phyloP scores from a whole-genome alignment of 2,329 filamentous ascomycete species.

The Trichoderma hamatum region DNA sequence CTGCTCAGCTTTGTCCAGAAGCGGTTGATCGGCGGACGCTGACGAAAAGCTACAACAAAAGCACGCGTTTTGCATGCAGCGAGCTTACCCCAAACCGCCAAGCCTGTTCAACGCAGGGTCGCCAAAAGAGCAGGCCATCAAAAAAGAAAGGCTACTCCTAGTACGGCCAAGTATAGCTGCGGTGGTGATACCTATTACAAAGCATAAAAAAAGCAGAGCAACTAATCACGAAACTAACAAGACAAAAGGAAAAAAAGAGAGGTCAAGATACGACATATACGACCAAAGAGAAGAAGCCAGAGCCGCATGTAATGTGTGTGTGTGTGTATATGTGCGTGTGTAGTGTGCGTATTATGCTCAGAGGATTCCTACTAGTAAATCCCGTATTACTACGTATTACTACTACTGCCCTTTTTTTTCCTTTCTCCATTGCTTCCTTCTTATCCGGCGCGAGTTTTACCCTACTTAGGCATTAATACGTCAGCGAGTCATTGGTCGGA shows the following conservation, averaged over 20 bases:
- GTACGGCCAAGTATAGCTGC: background rate
- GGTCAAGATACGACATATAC: background rate
- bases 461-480: background rate
- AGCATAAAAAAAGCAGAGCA: background rate
- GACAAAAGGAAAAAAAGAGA: background rate
- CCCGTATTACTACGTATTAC: background rate
- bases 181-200: background rate
- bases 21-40: background rate
- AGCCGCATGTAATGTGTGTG: too few relatives aligned
- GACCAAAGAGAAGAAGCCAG: background rate
- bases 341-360: background rate
- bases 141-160: background rate
- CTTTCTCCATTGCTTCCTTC: background rate
- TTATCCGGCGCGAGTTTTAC: background rate
- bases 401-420: background rate
- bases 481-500: background rate
- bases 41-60: slow-evolving; percentile 24
- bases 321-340: background rate
- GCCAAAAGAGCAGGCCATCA: background rate
- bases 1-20: slow-evolving; percentile 3
- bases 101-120: background rate
- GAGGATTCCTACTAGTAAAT: background rate
- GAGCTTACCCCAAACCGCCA: background rate
- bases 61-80: background rate
- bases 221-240: background rate